Conservation (phyloP, 768 basidiomycete genomes). For the Suillus decipiens region DNA sequence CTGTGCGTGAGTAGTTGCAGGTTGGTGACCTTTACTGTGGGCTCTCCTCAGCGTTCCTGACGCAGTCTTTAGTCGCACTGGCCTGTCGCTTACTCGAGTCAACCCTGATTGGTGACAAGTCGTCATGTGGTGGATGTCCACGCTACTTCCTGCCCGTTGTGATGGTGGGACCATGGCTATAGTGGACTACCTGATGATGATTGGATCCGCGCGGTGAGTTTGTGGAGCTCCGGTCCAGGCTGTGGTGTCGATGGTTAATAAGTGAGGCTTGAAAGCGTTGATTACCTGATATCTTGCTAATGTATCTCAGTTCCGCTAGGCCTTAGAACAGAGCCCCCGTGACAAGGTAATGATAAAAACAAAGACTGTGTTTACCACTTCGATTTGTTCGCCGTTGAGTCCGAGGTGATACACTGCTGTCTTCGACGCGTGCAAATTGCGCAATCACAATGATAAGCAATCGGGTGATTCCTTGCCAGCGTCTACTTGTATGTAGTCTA, state of each 20-base stretch:
- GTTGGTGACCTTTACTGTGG: conserved; percentile 6
- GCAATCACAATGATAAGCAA: neutral
- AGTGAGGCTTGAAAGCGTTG: neutral
- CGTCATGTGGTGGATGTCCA: neutral
- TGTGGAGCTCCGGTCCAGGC: neutral
- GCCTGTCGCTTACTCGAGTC: conserved; percentile 1
- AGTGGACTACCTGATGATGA: neutral
- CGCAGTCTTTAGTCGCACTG: neutral
- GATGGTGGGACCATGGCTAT: neutral
- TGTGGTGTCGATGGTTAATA: neutral
- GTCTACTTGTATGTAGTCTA: neutral
- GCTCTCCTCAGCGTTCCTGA: neutral
- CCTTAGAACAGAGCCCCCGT: neutral
- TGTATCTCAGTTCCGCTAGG: neutral
- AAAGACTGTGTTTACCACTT: neutral
- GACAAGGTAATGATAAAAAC: neutral
- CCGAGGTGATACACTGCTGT: neutral
- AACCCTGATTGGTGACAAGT: neutral
- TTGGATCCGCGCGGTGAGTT: neutral
- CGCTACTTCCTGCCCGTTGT: conserved; percentile 3
- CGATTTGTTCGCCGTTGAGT: neutral
- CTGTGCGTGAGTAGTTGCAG: conserved; percentile 5
- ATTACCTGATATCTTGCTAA: neutral
- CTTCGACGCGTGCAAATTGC: neutral
- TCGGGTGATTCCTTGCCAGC: too few species aligned